Base-by-base conservation (phyloP, 768 basidiomycete species). In the Calocybe indica region DNA sequence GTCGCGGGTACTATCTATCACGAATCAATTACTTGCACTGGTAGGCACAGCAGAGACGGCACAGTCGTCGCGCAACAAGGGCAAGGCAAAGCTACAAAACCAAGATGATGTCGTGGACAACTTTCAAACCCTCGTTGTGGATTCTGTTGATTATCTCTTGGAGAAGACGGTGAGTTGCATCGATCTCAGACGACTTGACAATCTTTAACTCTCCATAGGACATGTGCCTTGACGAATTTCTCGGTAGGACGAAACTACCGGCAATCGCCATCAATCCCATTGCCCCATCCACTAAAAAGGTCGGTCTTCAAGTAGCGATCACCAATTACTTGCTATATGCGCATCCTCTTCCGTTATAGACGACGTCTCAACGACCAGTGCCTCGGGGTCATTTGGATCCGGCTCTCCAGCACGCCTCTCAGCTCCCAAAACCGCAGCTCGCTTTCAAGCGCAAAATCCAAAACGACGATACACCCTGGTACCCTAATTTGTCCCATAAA, bases 61-160 rank as follows among this genome's bases (percentile, higher is more conserved):
- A 2, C 41, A 52, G 41, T 57, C 55, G 31, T 54, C 29, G 3
- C 49, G 31, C 52, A 65, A 68, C 29, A 82, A 83, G 61, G 78
- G 76, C 28, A 82, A 83, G 58, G 70, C 65, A 13, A 75, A 71
- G 55, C 56, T 87, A 44, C 71, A 75, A 47, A 78, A 70, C 47
- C 78, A 88, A 58, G 92, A 96, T 55, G 88, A 93, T 65, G 76
- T 94, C 3, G 65, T 89, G 31, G 94, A 96, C 61, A 81, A 79
- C 53, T 95, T 92, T 62, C 78, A 87, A 54, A 71, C 79, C 12
- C 64, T 80, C 14, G 75, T 95, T 2, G 85, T 90, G n/a, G 90
- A 92, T 58, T 71, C 80, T 0, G 79, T 95, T 74, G 95, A 99
- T 61, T 75, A 78, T 40, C 62, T 97, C 45, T 64, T 96, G 49